These are phyloP conservation scores for Fusarium fracticaudum DNA, from an alignment of 2,329 filamentous ascomycete genomes.

Conservation along the genomic window DNA sequence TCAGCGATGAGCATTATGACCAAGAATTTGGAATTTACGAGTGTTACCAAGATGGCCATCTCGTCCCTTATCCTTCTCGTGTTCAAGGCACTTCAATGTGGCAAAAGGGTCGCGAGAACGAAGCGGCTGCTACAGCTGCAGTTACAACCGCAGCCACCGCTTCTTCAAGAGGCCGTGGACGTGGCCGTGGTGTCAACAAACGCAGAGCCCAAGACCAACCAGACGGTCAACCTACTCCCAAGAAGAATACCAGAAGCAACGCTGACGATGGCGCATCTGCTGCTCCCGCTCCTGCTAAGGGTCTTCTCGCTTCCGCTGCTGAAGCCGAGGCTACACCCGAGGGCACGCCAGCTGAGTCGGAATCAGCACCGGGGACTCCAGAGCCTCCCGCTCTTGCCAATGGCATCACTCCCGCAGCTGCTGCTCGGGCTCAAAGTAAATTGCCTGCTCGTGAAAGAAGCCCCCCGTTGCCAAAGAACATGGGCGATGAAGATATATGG, in stretches of 20 bases:
- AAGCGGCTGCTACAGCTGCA: constrained; percentile 49
- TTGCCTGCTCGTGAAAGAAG: constrained; percentile 50
- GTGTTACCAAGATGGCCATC: constrained; percentile 51
- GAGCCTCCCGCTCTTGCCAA: constrained; percentile 46
- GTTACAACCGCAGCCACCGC: constrained; percentile 40
- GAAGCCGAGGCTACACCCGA: constrained; percentile 49
- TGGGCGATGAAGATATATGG: constrained; percentile 60
- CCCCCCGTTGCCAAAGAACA: constrained; percentile 51
- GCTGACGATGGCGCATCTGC: constrained; percentile 44
- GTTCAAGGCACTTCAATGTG: constrained; percentile 56
- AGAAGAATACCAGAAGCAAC: constrained; percentile 54
- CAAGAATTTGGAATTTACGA: constrained; percentile 56
- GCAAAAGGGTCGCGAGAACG: constrained; percentile 49
- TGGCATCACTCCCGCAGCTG: constrained; percentile 36
- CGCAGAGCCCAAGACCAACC: constrained; percentile 61
- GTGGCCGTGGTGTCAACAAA: constrained; percentile 53
- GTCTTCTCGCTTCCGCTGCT: constrained; percentile 52
- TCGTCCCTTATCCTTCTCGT: constrained; percentile 58
- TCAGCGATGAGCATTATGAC: constrained; percentile 56
- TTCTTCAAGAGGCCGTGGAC: constrained; percentile 45
- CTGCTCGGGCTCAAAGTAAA: constrained; percentile 43
- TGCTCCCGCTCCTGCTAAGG: constrained; percentile 48
- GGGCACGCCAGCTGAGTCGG: constrained; percentile 49
- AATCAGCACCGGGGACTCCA: constrained; percentile 50
- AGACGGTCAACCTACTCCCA: constrained; percentile 60